Percentiles rank a stretch among this genome's conserved stretches.
These are phyloP conservation scores for Choanephora cucurbitarum DNA, from an alignment of 371 early-diverging fungal species.

Conservation along the genomic window DNA sequence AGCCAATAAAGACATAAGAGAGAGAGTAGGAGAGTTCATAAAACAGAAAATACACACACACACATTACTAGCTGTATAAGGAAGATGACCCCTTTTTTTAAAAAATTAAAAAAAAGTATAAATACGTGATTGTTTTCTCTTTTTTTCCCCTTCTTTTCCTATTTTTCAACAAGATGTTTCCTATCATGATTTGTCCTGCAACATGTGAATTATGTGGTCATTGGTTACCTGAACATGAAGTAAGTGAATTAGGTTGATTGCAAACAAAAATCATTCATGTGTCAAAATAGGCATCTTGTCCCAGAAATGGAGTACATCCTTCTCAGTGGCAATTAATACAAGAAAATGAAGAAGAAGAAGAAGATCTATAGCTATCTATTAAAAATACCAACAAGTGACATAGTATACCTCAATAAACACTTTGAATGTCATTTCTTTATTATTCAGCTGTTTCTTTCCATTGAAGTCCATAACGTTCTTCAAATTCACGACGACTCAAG, in stretches of 20 bases:
- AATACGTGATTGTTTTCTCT: neutral
- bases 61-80: neutral
- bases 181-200: conserved; percentile 22
- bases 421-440: too few relatives aligned
- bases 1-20: neutral
- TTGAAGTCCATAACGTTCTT: neutral
- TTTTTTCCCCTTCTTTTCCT: neutral
- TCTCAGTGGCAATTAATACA: conserved; percentile 24
- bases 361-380: neutral
- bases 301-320: conserved; percentile 30
- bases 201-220: conserved; percentile 42
- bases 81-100: neutral
- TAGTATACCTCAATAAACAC: too few relatives aligned
- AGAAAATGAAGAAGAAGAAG: neutral
- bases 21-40: neutral
- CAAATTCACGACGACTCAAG: neutral
- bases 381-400: neutral
- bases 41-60: neutral
- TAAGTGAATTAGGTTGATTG: conserved; percentile 6
- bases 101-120: neutral
- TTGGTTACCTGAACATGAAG: conserved; percentile 35
- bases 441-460: neutral
- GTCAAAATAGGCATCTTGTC: conserved; percentile 21
- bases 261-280: neutral
- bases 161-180: conserved; percentile 10